phyloP scores from a whole-genome alignment of 768 basidiomycete genomes.

The Piloderma croceum region DNA sequence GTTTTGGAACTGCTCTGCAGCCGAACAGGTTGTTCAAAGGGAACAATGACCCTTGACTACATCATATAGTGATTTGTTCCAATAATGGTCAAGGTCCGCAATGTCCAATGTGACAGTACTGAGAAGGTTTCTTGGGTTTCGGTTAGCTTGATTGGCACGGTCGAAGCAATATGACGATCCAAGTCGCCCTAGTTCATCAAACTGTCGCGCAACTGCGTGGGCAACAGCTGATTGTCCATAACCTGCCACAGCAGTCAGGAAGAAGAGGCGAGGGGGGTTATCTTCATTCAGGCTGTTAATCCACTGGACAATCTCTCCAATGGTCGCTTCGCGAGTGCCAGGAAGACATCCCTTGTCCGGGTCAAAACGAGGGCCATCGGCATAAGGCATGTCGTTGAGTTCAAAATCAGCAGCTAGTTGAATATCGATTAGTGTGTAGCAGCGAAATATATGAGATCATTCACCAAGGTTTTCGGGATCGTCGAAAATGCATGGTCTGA shows the following conservation, averaged over 20 bases:
- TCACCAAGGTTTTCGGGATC: too few species aligned
- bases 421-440: too few species aligned
- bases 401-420: too few species aligned
- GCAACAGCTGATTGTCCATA: constrained; percentile 30
- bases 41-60: too few species aligned
- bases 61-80: not conserved
- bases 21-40: too few species aligned
- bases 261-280: constrained; percentile 20
- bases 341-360: too few species aligned
- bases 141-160: constrained; percentile 18
- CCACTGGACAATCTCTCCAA: constrained; percentile 18
- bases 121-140: constrained; percentile 15
- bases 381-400: too few species aligned
- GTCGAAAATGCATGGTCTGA: too few species aligned
- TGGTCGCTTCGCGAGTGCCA: too few species aligned
- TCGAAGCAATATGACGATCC: constrained; percentile 24
- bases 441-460: too few species aligned
- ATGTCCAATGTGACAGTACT: too few species aligned
- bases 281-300: constrained; percentile 8
- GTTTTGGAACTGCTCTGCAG: constrained; percentile 19
- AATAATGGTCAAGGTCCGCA: constrained; percentile 7
- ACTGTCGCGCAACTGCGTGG: constrained; percentile 22
- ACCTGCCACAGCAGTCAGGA: constrained; percentile 23
- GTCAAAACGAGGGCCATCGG: constrained; percentile 6
- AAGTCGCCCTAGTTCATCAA: too few species aligned